Percentiles rank a stretch among this genome's conserved stretches.
These are phyloP conservation scores for Tetrapisispora phaffii DNA, from an alignment of 805 yeast species.

Conservation along the genomic window DNA sequence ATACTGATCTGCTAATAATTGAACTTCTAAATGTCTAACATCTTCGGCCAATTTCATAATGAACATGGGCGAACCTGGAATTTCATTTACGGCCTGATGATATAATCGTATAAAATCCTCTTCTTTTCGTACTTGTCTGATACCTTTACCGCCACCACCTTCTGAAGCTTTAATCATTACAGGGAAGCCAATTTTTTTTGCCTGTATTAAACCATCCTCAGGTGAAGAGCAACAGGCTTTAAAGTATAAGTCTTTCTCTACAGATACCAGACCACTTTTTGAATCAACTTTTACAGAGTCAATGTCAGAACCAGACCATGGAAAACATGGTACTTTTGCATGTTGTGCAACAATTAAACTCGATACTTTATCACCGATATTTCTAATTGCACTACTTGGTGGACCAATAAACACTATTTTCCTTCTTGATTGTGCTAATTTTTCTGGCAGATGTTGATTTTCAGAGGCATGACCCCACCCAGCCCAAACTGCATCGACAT, in stretches of 20 bases:
- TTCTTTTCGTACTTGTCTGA: slow-evolving; percentile 85
- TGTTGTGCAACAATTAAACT: slow-evolving; percentile 98
- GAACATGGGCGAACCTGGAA: slow-evolving; percentile 97
- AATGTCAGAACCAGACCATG: slow-evolving; percentile 99
- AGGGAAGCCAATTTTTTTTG: slow-evolving; percentile 87
- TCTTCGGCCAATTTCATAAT: slow-evolving; percentile 95
- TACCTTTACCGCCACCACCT: slow-evolving; percentile 99
- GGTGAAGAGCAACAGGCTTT: slow-evolving; percentile 82
- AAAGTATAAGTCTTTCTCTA: slow-evolving; percentile 69
- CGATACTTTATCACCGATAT: slow-evolving; percentile 94
- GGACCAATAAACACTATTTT: slow-evolving; percentile 94
- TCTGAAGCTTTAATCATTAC: slow-evolving; percentile 98
- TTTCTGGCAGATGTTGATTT: slow-evolving; percentile 89
- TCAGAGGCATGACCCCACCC: slow-evolving; percentile 99
- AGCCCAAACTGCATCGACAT: slow-evolving; percentile 99
- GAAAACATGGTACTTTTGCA: slow-evolving; percentile 96
- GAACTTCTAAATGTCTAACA: slow-evolving; percentile 97
- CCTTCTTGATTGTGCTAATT: slow-evolving; percentile 81
- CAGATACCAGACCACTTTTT: slow-evolving; percentile 73
- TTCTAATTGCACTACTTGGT: slow-evolving; percentile 98
- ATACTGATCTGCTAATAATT: slow-evolving; percentile 93
- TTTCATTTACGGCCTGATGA: slow-evolving; percentile 92
- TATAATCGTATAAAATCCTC: slow-evolving; percentile 67
- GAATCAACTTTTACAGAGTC: slow-evolving; percentile 65
- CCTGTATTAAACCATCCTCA: slow-evolving; percentile 81